These are phyloP conservation scores for Candida yuanshanica DNA, from an alignment of 805 yeast species.

Conservation along the genomic window DNA sequence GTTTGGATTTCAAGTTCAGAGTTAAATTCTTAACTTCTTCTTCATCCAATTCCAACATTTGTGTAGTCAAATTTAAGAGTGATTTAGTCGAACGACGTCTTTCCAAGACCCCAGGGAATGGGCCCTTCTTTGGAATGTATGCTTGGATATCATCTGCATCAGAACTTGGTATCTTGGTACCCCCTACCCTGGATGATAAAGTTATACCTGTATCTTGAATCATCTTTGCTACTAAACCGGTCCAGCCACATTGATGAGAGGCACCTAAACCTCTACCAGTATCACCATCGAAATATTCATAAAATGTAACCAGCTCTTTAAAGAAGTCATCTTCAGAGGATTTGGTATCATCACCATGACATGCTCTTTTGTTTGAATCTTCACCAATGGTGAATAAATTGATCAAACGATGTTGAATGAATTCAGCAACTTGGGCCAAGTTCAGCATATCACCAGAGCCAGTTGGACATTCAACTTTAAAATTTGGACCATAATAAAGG, in stretches of 20 bases:
- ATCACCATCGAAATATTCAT: slow-evolving; percentile 90
- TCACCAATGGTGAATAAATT: slow-evolving; percentile 67
- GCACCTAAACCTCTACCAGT: slow-evolving; percentile 93
- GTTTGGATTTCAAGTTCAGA: slow-evolving; percentile 16
- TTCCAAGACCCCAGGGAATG: slow-evolving; percentile 47
- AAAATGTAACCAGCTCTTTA: slow-evolving; percentile 71
- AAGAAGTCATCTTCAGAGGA: slow-evolving; percentile 64
- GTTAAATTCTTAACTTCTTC: slow-evolving; percentile 41
- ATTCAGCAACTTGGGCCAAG: slow-evolving; percentile 87
- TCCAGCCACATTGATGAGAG: slow-evolving; percentile 95
- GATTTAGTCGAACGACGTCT: slow-evolving; percentile 76
- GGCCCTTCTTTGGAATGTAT: slow-evolving; percentile 28
- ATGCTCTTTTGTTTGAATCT: slow-evolving; percentile 61
- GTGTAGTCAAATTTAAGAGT: slow-evolving; percentile 58
- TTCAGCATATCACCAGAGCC: slow-evolving; percentile 74
- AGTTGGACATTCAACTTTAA: slow-evolving; percentile 83
- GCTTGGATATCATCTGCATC: slow-evolving; percentile 8
- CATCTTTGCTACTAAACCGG: slow-evolving; percentile 86
- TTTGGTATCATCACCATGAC: slow-evolving; percentile 63
- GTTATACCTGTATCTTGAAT: slow-evolving; percentile 84
- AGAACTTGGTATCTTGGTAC: background rate
- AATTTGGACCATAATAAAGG: slow-evolving; percentile 79
- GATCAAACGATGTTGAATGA: slow-evolving; percentile 79
- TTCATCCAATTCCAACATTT: slow-evolving; percentile 59
- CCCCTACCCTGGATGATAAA: slow-evolving; percentile 28